Conservation (phyloP, 192 early-diverging fungal species). For the Umbelopsis vinacea region DNA sequence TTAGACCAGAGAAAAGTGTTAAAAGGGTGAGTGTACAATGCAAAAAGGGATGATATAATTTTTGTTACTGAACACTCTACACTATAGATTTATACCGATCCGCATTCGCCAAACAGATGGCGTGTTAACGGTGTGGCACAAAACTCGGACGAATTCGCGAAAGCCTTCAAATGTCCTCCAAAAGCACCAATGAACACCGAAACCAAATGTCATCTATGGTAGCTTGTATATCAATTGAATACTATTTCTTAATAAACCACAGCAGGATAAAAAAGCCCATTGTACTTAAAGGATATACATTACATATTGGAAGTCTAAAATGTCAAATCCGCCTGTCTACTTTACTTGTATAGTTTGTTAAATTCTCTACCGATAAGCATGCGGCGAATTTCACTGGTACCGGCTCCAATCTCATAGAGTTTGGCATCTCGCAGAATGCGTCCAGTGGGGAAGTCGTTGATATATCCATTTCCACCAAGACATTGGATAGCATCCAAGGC, state of each 20-base stretch:
- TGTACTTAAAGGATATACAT: too few relatives aligned
- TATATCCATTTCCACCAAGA: conserved; percentile 94
- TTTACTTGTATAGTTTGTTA: conserved; percentile 65
- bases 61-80: not conserved
- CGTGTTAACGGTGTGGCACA: conserved; percentile 69
- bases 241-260: too few relatives aligned
- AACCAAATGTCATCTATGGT: conserved; percentile 52
- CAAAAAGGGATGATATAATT: not conserved
- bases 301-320: too few relatives aligned
- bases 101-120: conserved; percentile 64
- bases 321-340: not conserved
- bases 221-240: not conserved
- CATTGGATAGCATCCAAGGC: conserved; percentile 94
- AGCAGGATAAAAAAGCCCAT: too few relatives aligned
- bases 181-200: conserved; percentile 69
- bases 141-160: conserved; percentile 66
- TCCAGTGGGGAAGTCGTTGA: conserved; percentile 89
- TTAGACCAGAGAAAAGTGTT: conserved; percentile 45
- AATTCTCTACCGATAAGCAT: conserved; percentile 89
- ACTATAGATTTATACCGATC: conserved; percentile 58
- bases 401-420: conserved; percentile 96
- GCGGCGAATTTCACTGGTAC: conserved; percentile 91
- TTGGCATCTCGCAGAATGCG: conserved; percentile 91
- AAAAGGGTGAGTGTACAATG: conserved; percentile 36
- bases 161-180: conserved; percentile 65